These are phyloP conservation scores for Vigna angularis DNA, from an alignment of 306 rosid species.

Conservation along the genomic window DNA sequence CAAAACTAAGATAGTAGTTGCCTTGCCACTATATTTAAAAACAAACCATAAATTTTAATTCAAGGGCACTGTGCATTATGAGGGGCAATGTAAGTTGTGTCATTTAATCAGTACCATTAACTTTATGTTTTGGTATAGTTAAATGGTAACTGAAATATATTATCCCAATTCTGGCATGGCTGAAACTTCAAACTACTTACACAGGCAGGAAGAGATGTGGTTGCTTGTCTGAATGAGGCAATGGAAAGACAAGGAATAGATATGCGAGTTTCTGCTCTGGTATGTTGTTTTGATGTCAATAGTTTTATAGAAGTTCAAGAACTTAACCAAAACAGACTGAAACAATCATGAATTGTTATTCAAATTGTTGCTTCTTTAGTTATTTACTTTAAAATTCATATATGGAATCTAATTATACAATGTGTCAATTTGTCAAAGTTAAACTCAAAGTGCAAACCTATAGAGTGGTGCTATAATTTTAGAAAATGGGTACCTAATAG, in stretches of 20 bases:
- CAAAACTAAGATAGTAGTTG: neutral
- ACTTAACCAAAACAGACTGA: neutral
- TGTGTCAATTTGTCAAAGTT: neutral
- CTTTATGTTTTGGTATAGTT: constrained; percentile 32
- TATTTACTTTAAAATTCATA: neutral
- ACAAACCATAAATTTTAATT: neutral
- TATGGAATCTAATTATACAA: neutral
- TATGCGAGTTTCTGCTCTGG: constrained; percentile 94
- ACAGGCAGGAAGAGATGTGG: constrained; percentile 95
- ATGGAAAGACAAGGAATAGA: constrained; percentile 82
- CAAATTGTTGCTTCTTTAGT: neutral
- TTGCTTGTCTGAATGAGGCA: constrained; percentile 89
- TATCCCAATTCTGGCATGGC: constrained; percentile 28
- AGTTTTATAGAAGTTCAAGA: constrained; percentile 4
- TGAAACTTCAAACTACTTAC: constrained; percentile 39
- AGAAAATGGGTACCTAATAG: constrained; percentile 47
- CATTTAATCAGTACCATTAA: neutral
- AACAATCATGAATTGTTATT: neutral
- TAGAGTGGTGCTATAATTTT: constrained; percentile 3
- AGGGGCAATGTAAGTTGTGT: constrained; percentile 6
- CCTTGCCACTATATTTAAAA: neutral
- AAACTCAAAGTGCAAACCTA: neutral
- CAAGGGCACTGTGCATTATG: neutral
- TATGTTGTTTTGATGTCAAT: constrained; percentile 43
- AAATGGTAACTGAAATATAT: constrained; percentile 25